phyloP scores from a whole-genome alignment of 1,284 basidiomycete genomes.

The Moniliella sp. region DNA sequence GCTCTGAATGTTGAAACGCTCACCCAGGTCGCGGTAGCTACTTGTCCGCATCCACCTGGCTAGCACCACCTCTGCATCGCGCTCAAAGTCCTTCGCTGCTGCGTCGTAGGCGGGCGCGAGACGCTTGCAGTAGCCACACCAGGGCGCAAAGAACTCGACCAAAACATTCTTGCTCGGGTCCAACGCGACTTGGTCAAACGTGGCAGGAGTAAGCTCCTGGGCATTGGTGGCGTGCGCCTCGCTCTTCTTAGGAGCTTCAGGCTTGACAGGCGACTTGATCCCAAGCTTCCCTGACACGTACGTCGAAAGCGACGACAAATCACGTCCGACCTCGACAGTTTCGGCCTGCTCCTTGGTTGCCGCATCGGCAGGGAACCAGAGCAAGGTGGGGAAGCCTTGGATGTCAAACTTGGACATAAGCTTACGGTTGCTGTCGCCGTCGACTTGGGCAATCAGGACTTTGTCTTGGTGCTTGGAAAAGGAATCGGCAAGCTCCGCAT shows the following conservation, averaged over 20 bases:
- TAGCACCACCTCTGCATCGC: constrained; percentile 47
- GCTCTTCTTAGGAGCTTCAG: constrained; percentile 45
- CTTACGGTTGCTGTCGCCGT: constrained; percentile 64
- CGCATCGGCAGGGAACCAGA: constrained; percentile 54
- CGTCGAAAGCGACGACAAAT: constrained; percentile 51
- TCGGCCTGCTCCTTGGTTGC: constrained; percentile 37
- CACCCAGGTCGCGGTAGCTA: constrained; percentile 58
- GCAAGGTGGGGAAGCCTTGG: constrained; percentile 67
- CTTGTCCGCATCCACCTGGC: constrained; percentile 37
- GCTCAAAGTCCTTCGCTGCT: constrained; percentile 55
- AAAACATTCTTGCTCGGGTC: constrained; percentile 59
- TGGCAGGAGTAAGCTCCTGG: constrained; percentile 47
- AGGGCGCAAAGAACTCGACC: constrained; percentile 57
- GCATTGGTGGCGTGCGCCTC: no score
- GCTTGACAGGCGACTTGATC: constrained; percentile 61
- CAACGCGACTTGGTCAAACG: constrained; percentile 55
- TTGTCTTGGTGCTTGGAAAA: constrained; percentile 46
- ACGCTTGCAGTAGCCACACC: constrained; percentile 56
- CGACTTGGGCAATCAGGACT: constrained; percentile 72
- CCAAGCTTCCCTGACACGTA: constrained; percentile 56
- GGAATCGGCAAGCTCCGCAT: constrained; percentile 69
- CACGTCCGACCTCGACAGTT: constrained; percentile 56
- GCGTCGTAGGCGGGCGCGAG: constrained; percentile 70
- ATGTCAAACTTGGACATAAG: constrained; percentile 49
- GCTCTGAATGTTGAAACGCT: constrained; percentile 48